Base-by-base conservation (phyloP, 805 yeast species). In the Spathaspora arborariae region DNA sequence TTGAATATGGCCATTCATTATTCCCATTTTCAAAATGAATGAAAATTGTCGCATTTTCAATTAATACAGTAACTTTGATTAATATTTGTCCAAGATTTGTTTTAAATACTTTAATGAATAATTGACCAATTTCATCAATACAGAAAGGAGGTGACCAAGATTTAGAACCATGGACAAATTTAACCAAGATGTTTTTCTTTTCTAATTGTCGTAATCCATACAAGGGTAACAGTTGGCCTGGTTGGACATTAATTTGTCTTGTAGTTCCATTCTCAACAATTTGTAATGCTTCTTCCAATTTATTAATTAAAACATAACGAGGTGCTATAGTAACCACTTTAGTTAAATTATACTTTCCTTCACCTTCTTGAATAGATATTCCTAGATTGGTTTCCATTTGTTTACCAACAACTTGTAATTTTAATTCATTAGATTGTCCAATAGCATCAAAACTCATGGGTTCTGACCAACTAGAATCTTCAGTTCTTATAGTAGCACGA, bases 81-180 rank as follows among this genome's bases (percentile, higher is more conserved):
- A 94, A 70, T 20, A 77, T 72, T 57, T 88, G 95, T 0, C 88
- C 88, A 11, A 77, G 68, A n/a, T 76, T 76, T 22, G 76, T 80
- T 46, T 80, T 82, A 49, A 76, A 72, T 2, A 89, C 78, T 54
- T 92, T 86, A 52, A 94, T 71, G 59, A 79, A 86, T 0, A 85
- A 68, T 47, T 86, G 84, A 4, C 99, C 99, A 41, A 90, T 77
- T 56, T 92, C 96, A 44, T 84, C 81, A 53, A 94, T 79, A 16
- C 77, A 75, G 60, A 95, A 89, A 1, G 98, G 95, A 0, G 97
- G 82, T 0, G 97, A 87, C 96, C 96, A 89, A 24, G 76, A 72
- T 1, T 83, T 68, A 7, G 75, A 72, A 5, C 76, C 66, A 4
- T 82, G 84, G 5, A 78, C 61, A 49, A 83, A 81, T 44, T 84